These are phyloP conservation scores for Larix sibirica DNA, from an alignment of 83 land plant species.

Conservation along the genomic window DNA sequence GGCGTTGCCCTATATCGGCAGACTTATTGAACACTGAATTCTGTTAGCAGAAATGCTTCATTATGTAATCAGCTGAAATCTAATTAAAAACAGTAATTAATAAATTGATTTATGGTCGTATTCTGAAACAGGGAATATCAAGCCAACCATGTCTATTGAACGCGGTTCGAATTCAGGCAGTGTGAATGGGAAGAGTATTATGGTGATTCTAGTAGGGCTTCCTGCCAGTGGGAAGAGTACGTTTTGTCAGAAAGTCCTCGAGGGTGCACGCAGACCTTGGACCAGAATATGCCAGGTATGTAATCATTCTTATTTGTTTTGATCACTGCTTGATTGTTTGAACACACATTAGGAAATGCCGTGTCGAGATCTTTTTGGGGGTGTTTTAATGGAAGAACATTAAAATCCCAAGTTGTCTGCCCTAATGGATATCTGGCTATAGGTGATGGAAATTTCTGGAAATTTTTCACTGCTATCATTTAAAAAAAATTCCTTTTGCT, in stretches of 20 bases:
- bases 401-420: no score
- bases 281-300: constrained; percentile 88
- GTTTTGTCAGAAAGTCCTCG: constrained; percentile 64
- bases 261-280: constrained; percentile 60
- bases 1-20: no score
- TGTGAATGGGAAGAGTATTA: constrained; percentile 29
- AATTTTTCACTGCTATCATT: no score
- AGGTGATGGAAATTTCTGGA: no score
- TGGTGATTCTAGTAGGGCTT: constrained; percentile 79
- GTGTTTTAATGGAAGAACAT: no score
- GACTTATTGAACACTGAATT: no score
- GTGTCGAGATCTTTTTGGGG: no score
- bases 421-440: no score
- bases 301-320: not conserved
- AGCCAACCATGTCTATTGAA: not conserved
- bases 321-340: no score
- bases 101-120: not conserved
- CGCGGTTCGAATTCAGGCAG: constrained; percentile 19
- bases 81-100: not conserved
- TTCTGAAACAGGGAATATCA: not conserved
- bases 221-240: constrained; percentile 95
- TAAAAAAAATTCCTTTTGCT: no score
- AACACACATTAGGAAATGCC: no score
- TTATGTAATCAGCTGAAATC: not conserved
- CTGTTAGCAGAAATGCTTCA: not conserved